These are phyloP conservation scores for Hemileccinum rubropunctum DNA, from an alignment of 768 basidiomycete species.

Conservation along the genomic window DNA sequence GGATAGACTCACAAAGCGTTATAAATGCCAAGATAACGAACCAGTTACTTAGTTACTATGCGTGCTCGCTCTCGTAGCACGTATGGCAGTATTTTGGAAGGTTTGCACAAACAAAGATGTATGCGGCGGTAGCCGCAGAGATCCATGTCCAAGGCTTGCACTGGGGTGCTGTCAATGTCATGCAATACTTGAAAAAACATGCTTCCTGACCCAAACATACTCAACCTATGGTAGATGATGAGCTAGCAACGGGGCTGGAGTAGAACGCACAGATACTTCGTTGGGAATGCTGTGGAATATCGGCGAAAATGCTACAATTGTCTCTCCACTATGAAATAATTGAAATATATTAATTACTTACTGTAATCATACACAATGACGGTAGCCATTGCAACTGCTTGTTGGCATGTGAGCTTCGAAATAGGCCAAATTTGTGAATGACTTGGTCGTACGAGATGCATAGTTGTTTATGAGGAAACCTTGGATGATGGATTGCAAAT, in stretches of 20 bases:
- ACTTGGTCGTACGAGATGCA: neutral
- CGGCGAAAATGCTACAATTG: neutral
- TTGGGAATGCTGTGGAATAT: neutral
- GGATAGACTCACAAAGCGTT: too few species aligned
- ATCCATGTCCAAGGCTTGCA: slow-evolving; percentile 1
- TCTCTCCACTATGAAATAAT: neutral
- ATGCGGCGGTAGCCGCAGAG: neutral
- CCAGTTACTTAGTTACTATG: too few species aligned
- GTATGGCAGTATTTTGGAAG: neutral
- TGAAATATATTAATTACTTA: neutral
- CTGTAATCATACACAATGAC: neutral
- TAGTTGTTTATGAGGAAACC: neutral
- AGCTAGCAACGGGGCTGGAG: neutral
- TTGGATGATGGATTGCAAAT: neutral
- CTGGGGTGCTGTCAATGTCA: neutral
- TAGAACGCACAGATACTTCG: neutral
- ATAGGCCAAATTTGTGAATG: neutral
- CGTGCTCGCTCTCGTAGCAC: neutral
- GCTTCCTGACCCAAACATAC: slow-evolving; percentile 12
- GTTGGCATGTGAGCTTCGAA: neutral
- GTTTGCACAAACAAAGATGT: neutral
- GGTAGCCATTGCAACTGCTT: neutral
- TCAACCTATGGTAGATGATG: slow-evolving; percentile 1
- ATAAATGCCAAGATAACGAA: neutral
- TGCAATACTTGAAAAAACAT: neutral